A percentile compares a stretch with the other conserved stretches of the same genome.
These are phyloP conservation scores for Jimgerdemannia flammicorona DNA, from an alignment of 192 early-diverging fungal genomes.

Conservation along the genomic window DNA sequence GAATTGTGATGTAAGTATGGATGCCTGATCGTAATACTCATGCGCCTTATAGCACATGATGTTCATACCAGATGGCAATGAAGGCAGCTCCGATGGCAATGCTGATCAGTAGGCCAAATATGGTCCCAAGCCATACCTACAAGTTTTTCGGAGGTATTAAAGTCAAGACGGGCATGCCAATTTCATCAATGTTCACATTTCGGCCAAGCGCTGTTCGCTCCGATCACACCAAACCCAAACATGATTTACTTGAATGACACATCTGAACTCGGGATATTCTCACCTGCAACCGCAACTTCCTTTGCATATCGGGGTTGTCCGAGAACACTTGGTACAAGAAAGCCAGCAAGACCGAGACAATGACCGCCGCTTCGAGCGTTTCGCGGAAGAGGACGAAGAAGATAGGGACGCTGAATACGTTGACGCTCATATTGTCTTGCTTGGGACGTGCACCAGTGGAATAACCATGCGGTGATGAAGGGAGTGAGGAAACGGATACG, in stretches of 20 bases:
- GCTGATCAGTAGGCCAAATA: constrained; percentile 61
- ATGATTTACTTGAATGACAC: not conserved
- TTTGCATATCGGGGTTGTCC: constrained; percentile 38
- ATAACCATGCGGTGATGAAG: no score
- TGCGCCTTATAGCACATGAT: not conserved
- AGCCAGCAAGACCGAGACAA: constrained; percentile 81
- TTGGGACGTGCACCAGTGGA: no score
- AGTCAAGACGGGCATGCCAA: not conserved
- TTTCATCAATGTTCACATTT: not conserved
- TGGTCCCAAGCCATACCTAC: constrained; percentile 71
- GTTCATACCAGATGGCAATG: constrained; percentile 71
- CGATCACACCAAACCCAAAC: not conserved
- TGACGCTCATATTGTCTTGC: constrained; percentile 8
- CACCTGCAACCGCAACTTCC: constrained; percentile 51
- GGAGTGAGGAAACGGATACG: no score
- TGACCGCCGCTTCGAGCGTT: constrained; percentile 82
- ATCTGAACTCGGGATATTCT: constrained; percentile 13
- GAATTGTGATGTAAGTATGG: not conserved
- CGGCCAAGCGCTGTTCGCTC: not conserved
- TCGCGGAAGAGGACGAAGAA: constrained; percentile 82
- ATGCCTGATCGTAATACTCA: constrained; percentile 8
- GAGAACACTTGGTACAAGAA: constrained; percentile 69
- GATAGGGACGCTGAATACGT: constrained; percentile 62
- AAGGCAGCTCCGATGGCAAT: constrained; percentile 71
- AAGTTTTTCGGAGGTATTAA: not conserved